Conservation (phyloP, 495 filamentous ascomycete genomes). For the Hapsidospora chrysogenum region DNA sequence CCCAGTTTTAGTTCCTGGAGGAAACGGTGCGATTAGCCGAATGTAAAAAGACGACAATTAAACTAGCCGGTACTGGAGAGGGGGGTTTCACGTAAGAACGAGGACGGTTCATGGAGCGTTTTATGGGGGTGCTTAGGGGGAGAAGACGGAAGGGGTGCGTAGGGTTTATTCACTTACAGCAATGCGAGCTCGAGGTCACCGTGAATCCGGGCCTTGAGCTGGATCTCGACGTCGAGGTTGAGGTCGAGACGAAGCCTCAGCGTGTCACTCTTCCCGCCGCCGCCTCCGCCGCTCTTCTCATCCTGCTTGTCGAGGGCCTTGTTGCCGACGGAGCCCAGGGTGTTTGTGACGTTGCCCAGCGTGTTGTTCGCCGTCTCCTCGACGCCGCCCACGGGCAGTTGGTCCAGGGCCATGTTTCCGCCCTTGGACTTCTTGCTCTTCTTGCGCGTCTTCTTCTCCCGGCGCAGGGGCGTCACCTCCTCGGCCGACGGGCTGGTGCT, state of each 20-base stretch:
- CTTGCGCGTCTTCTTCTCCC: slow-evolving; percentile 4
- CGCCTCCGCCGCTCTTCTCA: slow-evolving; percentile 26
- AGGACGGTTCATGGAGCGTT: neutral
- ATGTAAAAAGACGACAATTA: neutral
- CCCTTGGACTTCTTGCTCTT: slow-evolving; percentile 12
- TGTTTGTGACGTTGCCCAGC: slow-evolving; percentile 36
- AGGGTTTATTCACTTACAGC: slow-evolving; percentile 39
- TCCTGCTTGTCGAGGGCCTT: slow-evolving; percentile 12
- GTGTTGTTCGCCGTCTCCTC: slow-evolving; percentile 48
- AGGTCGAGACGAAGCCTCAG: slow-evolving; percentile 62
- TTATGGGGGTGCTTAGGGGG: no score
- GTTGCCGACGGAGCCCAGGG: slow-evolving; percentile 42
- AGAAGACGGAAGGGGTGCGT: slow-evolving; percentile 2
- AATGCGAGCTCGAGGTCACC: slow-evolving; percentile 75
- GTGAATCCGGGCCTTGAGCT: slow-evolving; percentile 85
- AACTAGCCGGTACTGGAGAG: slow-evolving; percentile 3
- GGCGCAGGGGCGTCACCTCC: slow-evolving; percentile 14
- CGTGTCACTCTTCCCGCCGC: slow-evolving; percentile 41
- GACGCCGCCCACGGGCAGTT: slow-evolving; percentile 39
- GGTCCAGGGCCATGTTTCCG: slow-evolving; percentile 31
- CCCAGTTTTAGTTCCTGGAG: neutral
- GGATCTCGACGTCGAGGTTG: slow-evolving; percentile 79
- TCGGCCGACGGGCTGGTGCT: slow-evolving; percentile 2
- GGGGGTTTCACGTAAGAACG: neutral
- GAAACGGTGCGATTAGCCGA: neutral